Base-by-base conservation (phyloP, 2,329 filamentous ascomycete genomes). In the Talaromyces piceae region DNA sequence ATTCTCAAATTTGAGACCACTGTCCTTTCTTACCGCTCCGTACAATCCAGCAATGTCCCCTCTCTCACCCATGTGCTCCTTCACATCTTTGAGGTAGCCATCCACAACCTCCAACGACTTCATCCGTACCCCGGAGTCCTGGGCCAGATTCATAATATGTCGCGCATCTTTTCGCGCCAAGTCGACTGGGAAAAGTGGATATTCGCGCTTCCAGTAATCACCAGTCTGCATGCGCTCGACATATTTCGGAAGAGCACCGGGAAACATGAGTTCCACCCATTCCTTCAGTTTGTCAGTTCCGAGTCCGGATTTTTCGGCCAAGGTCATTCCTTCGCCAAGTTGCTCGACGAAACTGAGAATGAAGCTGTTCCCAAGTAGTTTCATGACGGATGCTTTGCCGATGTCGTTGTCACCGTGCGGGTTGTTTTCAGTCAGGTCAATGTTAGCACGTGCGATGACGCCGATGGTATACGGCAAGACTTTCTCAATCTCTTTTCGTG, bases 301-400 rank as follows among this genome's bases (percentile, higher is more conserved):
- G 2, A 95, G 72, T 0, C 89, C 89, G 0, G 80, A 78, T 68
- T 91, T 91, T 68, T 95, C 89, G 4, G 88, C 88, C 5, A 90
- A 70, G 1, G 86, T 81, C 63, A 91, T 80, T 5, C 84, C 86
- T 71, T 95, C 88, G 1, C 87, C 82, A 3, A 95, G 73, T 47
- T 87, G 79, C 63, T 90, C 85, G 22, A 91, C 80, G 79, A 91
- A 91, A 71, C 87, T 87, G 37, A 94, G 66, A 59, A 95, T 78
- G 65, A 95, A 91, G 0, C 86, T 88, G 68, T 95, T 95, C 52
- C 91, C 90, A 8, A 95, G 78, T 18, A 95, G 75, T 70, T 95
- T 93, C 45, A 95, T 74, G 43, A 82, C 78, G 1, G 82, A 79
- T 4, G 89, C 83, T 49, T 82, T 81, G 48, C 84, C 80, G 45